phyloP scores from a whole-genome alignment of 2,329 filamentous ascomycete genomes.

The Aspergillus phoenicis region DNA sequence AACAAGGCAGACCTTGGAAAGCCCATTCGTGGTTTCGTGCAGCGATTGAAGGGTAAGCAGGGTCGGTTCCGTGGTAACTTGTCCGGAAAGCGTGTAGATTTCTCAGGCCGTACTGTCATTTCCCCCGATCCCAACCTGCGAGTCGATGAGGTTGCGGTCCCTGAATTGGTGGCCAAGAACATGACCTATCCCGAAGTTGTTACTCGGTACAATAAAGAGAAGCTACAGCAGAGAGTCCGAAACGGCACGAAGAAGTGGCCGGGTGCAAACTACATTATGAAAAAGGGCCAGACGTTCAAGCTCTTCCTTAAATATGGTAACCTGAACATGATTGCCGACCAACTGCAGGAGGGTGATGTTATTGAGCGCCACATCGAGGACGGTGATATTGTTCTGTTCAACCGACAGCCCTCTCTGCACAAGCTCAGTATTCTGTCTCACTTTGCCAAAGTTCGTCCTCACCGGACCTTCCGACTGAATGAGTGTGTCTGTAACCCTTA shows the following conservation, averaged over 20 bases:
- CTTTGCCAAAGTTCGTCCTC: slow-evolving; percentile 87
- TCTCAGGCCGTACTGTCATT: slow-evolving; percentile 96
- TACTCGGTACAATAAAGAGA: slow-evolving; percentile 80
- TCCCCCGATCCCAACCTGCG: slow-evolving; percentile 93
- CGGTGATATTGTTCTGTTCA: slow-evolving; percentile 94
- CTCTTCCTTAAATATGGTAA: slow-evolving; percentile 76
- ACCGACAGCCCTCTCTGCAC: slow-evolving; percentile 94
- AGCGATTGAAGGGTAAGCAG: slow-evolving; percentile 94
- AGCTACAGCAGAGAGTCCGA: slow-evolving; percentile 71
- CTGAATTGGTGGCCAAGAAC: slow-evolving; percentile 89
- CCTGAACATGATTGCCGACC: slow-evolving; percentile 68
- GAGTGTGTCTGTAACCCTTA: slow-evolving; percentile 98
- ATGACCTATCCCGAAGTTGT: slow-evolving; percentile 93
- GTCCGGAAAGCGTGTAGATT: slow-evolving; percentile 97
- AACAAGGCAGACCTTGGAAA: slow-evolving; percentile 85
- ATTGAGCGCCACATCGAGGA: slow-evolving; percentile 96
- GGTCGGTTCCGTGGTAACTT: slow-evolving; percentile 95
- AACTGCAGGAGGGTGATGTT: slow-evolving; percentile 78
- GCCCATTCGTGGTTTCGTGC: slow-evolving; percentile 88
- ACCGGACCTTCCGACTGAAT: slow-evolving; percentile 94
- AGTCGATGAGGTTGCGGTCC: slow-evolving; percentile 92
- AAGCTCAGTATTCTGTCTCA: slow-evolving; percentile 99
- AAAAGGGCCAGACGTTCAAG: slow-evolving; percentile 70
- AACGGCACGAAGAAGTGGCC: slow-evolving; percentile 81
- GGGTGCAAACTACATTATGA: slow-evolving; percentile 80